phyloP scores from a whole-genome alignment of 495 filamentous ascomycete genomes.

The Gamarada debralockiae region DNA sequence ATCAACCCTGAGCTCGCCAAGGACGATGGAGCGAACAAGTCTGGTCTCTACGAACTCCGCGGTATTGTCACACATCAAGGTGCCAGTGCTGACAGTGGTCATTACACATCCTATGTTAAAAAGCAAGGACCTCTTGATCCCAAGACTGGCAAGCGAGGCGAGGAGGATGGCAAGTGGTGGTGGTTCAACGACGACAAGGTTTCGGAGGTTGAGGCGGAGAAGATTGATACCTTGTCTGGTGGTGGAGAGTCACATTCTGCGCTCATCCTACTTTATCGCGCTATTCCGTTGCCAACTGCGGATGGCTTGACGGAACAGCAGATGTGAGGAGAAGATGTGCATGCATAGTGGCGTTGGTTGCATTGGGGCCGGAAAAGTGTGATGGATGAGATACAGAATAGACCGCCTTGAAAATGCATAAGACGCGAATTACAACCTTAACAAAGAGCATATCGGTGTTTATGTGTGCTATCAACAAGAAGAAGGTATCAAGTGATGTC shows the following conservation, averaged over 20 bases:
- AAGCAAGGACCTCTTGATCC: conserved; percentile 68
- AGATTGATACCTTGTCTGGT: conserved; percentile 84
- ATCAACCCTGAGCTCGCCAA: conserved; percentile 66
- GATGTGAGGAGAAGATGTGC: not conserved
- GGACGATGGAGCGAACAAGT: conserved; percentile 83
- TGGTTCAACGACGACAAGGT: conserved; percentile 99
- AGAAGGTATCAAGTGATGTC: too few species aligned
- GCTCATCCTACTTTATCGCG: conserved; percentile 86
- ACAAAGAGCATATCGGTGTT: too few species aligned
- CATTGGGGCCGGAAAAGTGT: not conserved
- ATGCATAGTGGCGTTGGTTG: not conserved
- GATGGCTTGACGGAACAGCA: conserved; percentile 27
- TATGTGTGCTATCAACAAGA: too few species aligned
- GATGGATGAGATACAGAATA: too few species aligned
- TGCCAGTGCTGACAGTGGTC: conserved; percentile 92
- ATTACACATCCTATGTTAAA: conserved; percentile 97
- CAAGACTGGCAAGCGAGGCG: conserved; percentile 63
- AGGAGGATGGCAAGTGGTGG: conserved; percentile 95
- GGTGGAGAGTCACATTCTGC: conserved; percentile 97
- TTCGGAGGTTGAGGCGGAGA: conserved; percentile 83
- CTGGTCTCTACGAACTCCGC: conserved; percentile 89
- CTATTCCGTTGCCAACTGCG: conserved; percentile 58
- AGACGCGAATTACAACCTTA: too few species aligned
- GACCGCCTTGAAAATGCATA: too few species aligned
- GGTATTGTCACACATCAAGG: conserved; percentile 98